Base-by-base conservation (phyloP, 805 yeast species). In the Ogataea saltuana region DNA sequence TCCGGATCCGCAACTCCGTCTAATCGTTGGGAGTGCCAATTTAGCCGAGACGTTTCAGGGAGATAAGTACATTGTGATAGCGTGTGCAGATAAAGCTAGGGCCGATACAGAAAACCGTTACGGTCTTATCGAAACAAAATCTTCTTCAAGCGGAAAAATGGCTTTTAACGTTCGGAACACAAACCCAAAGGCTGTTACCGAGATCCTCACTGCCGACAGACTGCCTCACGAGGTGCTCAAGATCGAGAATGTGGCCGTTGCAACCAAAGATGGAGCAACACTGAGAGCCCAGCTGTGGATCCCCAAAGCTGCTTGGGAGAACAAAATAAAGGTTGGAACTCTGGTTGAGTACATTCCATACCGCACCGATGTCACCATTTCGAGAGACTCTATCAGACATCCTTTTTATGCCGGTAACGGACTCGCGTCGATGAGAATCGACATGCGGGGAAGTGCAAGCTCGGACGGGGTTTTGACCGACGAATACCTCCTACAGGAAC, bases 381-480 rank as follows among this genome's bases (percentile, higher is more conserved):
- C 68, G 32, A 59, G 76, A 58, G 77, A 72, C 49, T 57, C 71
- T 1, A 63, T 72, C 27, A 61, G 76, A 49, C 76, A 72, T 46
- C 71, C 76, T 3, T 71, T 61, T 56, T 72, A 67, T 49, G 74
- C 76, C 3, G 75, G 75, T 7, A 65, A 69, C 48, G 77, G 77
- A 0, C 59, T 71, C 19, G 74, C 72, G 1, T 69, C 73, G 2
- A 59, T 71, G 43, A 54, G 76, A 53, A 67, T 72, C 16, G 76
- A 71, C 46, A 71, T 72, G 74, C 63, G 77, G 51, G 77, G 77
- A 27, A 46, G 67, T 7, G 65, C 73, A 19, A 68, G 70, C 31
- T 71, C 76, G 0, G 76, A 66, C 46, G 75, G 66, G 13, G 56
- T 65, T 4, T 39, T 72, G 10, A 35, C 50, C 9, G 77, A 71